phyloP scores from a whole-genome alignment of 139 green algal species.

The Chlorella sp. region DNA sequence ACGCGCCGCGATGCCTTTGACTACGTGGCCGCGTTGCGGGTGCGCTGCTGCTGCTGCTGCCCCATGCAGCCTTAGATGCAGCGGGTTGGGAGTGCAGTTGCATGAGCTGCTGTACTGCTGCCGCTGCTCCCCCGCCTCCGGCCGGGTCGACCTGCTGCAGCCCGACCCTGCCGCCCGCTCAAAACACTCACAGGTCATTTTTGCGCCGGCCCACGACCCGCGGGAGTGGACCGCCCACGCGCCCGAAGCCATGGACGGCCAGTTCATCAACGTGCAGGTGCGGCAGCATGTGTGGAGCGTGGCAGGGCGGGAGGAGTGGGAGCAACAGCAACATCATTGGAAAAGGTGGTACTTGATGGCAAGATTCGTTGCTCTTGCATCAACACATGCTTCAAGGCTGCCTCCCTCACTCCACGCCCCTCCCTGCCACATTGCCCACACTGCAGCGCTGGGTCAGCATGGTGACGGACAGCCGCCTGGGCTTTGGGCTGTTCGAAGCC shows the following conservation, averaged over 20 bases:
- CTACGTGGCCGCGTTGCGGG: constrained; percentile 41
- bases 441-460: constrained; percentile 27
- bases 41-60: not conserved
- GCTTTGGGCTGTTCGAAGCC: constrained; percentile 35
- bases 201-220: constrained; percentile 26
- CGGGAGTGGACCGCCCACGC: not conserved
- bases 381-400: too few relatives aligned
- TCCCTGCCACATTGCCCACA: not conserved
- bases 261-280: constrained; percentile 37
- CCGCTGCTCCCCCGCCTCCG: too few relatives aligned
- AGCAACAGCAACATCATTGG: not conserved
- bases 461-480: constrained; percentile 10
- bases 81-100: too few relatives aligned
- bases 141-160: too few relatives aligned
- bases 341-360: too few relatives aligned
- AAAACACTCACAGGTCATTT: constrained; percentile 28
- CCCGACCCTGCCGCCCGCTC: not conserved
- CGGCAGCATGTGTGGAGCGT: not conserved
- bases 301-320: not conserved
- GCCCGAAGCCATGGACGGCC: constrained; percentile 19
- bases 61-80: too few relatives aligned
- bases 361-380: too few relatives aligned
- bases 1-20: constrained; percentile 24
- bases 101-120: too few relatives aligned
- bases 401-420: not conserved